Evolutionary conservation across 176 grass and related monocot genomes (phyloP), one percentile per base, ranked within the genome.

Genomic region (Elaeis guineensis): DNA sequence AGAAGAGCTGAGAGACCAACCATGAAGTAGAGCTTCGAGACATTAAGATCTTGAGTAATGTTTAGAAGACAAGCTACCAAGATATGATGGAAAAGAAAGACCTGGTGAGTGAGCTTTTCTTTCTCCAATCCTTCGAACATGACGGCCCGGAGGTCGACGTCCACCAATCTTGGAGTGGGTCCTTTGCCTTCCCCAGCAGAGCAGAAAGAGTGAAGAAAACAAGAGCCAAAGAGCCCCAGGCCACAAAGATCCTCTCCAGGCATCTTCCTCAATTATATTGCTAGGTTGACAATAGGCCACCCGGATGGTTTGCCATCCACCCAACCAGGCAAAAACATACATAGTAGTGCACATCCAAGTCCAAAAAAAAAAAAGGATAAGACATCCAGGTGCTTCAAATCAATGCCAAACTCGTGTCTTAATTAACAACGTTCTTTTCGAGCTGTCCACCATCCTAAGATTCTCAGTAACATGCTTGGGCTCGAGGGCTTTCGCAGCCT

Each of bases 61-160:
- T 39, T 61, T 61, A 61, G 28, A 61, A 39, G 24, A 61, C 58
- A 61, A 61, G 58, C 58, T 39, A 61, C 58, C 58, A 16, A 61
- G 58, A 61, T 5, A 20, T 61, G 35, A 39, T 61, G 58, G 25
- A n/a, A 61, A 61, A 18, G 58, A 61, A 12, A 44, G 35, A 12
- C 7, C 2, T 12, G 11, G 35, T 9, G 35, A 44, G 35, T 3
- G 25, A 24, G 17, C n/a, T 60, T 61, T 32, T 18, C 26, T 35
- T 35, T 30, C 58, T 39, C 28, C 26, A 12, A 61, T 61, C 58
- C 28, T 61, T 61, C 25, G 58, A 61, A 24, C 58, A 61, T 32
- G 58, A 39, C 2, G 24, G 9, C 25, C 8, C 5, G 16, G 25
- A 61, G 30, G 58, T 61, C 39, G 58, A 61, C 25, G 24, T 32